Base-by-base conservation (phyloP, 768 basidiomycete species). In the Leccinum sublutescens region DNA sequence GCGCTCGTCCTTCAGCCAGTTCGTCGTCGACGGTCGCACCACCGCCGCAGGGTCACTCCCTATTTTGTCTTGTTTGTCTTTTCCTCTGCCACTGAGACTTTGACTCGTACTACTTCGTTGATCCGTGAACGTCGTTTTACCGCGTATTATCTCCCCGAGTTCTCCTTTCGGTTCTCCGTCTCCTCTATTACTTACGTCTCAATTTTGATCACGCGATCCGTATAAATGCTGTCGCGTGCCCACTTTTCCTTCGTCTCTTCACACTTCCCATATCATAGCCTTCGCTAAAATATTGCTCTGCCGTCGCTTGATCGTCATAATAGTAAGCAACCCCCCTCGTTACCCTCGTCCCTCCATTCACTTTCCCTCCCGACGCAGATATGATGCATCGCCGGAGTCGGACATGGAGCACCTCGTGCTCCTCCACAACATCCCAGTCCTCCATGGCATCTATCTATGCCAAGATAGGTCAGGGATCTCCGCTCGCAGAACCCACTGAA, bases 31-130 rank as follows among this genome's bases (percentile, higher is more conserved):
- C 43, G 43, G 43, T 34, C 31, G 49, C 61, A 47, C 47, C 19
- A 23, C 21, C 23, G 49, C 29, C 52, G 48, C 40, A 58, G 57
- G 64, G 64, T 56, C 56, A 50, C 23, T 25, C 43, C 64, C 55
- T 72, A 61, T 72, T 72, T 73, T 74, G 73, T 64, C 63, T 74
- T 72, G 65, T 72, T 72, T 72, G 71, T 72, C 66, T 63, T 55
- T 56, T 33, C 43, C 5, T 43, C 48, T 55, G 58, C 52, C 62
- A 66, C 43, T 45, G 4, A 40, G 17, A 40, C 38, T 40, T 40
- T 40, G 38, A 40, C 15, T 36, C 36, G 11, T 33, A 33, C 31
- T 38, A 17, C 15, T 8, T 7, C 15, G 36, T 43, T 43, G 40
- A 43, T 43, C 40, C 40, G 40, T 17, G 38, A 40, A 17, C n/a